A percentile compares a stretch with the other conserved stretches of the same genome.
Evolutionary conservation across 1,284 basidiomycete genomes (phyloP).

Genomic region (Malassezia nana): DNA sequence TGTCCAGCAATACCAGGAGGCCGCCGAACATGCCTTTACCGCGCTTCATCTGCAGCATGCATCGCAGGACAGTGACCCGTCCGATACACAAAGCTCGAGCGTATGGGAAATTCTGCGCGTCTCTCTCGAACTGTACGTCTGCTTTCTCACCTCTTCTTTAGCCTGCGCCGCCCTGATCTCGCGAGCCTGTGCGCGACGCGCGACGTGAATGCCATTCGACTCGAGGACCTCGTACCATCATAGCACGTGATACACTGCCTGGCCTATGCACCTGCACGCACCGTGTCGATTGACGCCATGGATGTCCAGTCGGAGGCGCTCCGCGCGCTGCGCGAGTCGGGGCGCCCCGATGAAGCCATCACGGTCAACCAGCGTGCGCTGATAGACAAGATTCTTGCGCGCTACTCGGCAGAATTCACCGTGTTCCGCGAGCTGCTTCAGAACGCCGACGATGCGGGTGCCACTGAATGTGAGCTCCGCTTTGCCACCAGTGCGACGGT

Average conservation of each 20-base stretch:
- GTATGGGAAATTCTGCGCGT: constrained; percentile 46
- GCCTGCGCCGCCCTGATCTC: constrained; percentile 34
- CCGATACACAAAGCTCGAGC: constrained; percentile 24
- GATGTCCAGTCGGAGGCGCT: constrained; percentile 13
- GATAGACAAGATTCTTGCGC: constrained; percentile 60
- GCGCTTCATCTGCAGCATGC: constrained; percentile 40
- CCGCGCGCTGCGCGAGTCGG: constrained; percentile 29
- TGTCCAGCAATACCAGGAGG: constrained; percentile 35
- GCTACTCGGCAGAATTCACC: constrained; percentile 73
- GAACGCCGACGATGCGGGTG: constrained; percentile 88
- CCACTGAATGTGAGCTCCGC: constrained; percentile 49
- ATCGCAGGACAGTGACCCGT: constrained; percentile 20
- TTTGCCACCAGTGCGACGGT: constrained; percentile 31
- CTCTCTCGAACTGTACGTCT: constrained; percentile 29
- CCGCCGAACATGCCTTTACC: constrained; percentile 43
- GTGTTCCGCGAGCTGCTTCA: constrained; percentile 86
- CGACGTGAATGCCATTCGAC: constrained; percentile 31
- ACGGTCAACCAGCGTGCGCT: constrained; percentile 77
- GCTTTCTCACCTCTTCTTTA: background rate
- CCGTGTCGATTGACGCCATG: constrained; percentile 4
- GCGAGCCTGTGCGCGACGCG: constrained; percentile 22
- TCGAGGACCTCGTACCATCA: constrained; percentile 25
- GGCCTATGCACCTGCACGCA: background rate
- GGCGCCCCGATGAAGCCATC: constrained; percentile 57
- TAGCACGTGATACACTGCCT: background rate